Evolutionary conservation across 2,329 filamentous ascomycete species (phyloP).

Genomic region (Cercospora citrullina): DNA sequence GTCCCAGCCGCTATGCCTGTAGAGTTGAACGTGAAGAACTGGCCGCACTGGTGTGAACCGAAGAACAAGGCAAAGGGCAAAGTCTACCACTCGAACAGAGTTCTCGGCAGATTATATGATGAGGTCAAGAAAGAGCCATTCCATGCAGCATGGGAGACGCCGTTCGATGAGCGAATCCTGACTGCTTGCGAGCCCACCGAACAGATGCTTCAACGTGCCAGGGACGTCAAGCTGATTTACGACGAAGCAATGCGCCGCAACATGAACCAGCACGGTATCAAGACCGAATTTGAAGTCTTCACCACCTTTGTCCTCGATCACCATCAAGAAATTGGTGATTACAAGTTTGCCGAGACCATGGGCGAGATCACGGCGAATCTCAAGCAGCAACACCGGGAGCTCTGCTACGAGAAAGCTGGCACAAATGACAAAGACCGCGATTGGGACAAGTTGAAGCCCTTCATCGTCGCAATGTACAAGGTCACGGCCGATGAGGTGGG

Average conservation of each 20-base stretch:
- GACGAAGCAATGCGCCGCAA: conserved; percentile 74
- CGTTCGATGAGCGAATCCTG: conserved; percentile 77
- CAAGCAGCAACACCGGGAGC: conserved; percentile 66
- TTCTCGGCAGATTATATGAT: conserved; percentile 83
- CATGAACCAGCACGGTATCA: conserved; percentile 80
- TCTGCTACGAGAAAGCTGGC: conserved; percentile 66
- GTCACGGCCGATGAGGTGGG: conserved; percentile 72
- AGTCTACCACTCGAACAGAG: conserved; percentile 66
- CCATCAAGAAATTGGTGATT: conserved; percentile 70
- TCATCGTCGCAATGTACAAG: conserved; percentile 85
- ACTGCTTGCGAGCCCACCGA: conserved; percentile 59
- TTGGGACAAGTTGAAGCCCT: conserved; percentile 62
- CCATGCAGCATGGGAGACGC: conserved; percentile 65
- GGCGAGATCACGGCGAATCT: conserved; percentile 66
- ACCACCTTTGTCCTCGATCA: conserved; percentile 79
- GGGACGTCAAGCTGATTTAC: conserved; percentile 71
- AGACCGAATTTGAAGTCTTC: conserved; percentile 90
- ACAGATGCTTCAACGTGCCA: conserved; percentile 58
- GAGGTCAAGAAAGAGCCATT: conserved; percentile 69
- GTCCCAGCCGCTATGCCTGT: conserved; percentile 67
- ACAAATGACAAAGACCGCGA: conserved; percentile 40
- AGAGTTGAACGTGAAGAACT: conserved; percentile 61
- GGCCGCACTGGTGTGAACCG: conserved; percentile 83
- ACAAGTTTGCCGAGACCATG: conserved; percentile 84
- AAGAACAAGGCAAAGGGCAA: conserved; percentile 47